Evolutionary conservation across 306 rosid genomes (phyloP), one percentile per base, ranked within the genome.

Genomic region (Amphicarpaea edgeworthii): DNA sequence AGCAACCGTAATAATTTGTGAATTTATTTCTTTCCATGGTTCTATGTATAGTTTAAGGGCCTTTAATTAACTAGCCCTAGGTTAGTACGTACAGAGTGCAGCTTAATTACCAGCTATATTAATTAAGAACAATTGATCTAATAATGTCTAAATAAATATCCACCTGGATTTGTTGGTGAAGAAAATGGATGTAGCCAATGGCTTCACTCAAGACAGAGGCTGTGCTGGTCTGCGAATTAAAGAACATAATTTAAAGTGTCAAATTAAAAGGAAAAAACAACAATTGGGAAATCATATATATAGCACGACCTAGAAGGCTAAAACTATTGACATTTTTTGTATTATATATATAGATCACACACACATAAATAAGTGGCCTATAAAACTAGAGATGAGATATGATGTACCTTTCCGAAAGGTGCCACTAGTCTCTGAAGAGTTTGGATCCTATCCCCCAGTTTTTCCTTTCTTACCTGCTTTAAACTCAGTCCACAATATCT

Each of bases 321-420:
- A n/a, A n/a, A n/a, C n/a, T n/a, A n/a, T n/a, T n/a, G n/a, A n/a
- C n/a, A n/a, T n/a, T n/a, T n/a, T n/a, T n/a, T n/a, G n/a, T n/a
- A n/a, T n/a, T n/a, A n/a, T n/a, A n/a, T n/a, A n/a, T n/a, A n/a
- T n/a, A n/a, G n/a, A n/a, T n/a, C n/a, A n/a, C n/a, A n/a, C n/a
- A 8, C 32, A 28, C 32, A 5, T 0, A 28, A 28, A 28, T 28
- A 28, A 28, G 32, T 28, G 32, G 32, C 32, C n/a, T n/a, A n/a
- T n/a, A n/a, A n/a, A 28, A 3, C 32, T 5, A 28, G 32, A 28
- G 32, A 53, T 19, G 1, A 59, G 38, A 42, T 20, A 30, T 1
- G 10, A 28, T 24, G n/a, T 87, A 89, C 91, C 93, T 89, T 89
- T 75, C 93, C 91, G 62, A 85, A 89, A 87, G 93, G 93, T 77